Base-by-base conservation (phyloP, 2,329 filamentous ascomycete genomes). In the Hansfordia pulvinata region DNA sequence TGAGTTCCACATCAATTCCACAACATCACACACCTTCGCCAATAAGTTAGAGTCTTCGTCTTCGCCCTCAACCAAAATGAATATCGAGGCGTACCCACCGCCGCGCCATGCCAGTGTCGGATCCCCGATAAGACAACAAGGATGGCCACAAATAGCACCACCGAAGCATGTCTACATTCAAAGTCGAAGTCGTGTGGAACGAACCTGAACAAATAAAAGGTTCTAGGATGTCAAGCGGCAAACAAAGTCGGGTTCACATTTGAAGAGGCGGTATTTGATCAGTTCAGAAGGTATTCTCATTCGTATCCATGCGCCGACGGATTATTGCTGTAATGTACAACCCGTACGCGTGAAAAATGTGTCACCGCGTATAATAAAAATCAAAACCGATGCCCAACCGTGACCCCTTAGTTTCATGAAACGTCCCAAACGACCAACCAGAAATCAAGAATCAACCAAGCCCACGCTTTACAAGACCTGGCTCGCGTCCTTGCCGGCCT, bases 401-500 rank as follows among this genome's bases (percentile, higher is more conserved):
- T 76, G 66, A 79, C 73, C 73, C 70, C 69, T 69, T 74, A 79
- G 79, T 79, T 49, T 75, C 77, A 84, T 74, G 72, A 77, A 75
- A 73, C 69, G 37, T 49, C 76, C 64, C 56, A 71, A 69, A 63
- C 64, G 63, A 59, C 60, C 66, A 64, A 68, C 60, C 64, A 60
- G 60, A 74, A 60, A 56, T 62, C 61, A 64, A 58, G 64, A 59
- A 56, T 58, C 61, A 64, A 58, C 41, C 45, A 45, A 46, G 52
- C 35, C 32, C 48, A 38, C 38, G 44, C 47, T 64, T 71, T 84
- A 96, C 66, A 96, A 71, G 70, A 94, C 86, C 66, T 93, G 85
- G 67, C 84, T 93, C 47, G 75, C 69, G 56, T 75, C 78, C 77
- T 93, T 93, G 64, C 81, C 82, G 56, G 70, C 69, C 81, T 96